Evolutionary conservation across 2,329 filamentous ascomycete species (phyloP), one percentile per base, ranked within the genome.

Genomic region (Bimuria novae-zelandiae): DNA sequence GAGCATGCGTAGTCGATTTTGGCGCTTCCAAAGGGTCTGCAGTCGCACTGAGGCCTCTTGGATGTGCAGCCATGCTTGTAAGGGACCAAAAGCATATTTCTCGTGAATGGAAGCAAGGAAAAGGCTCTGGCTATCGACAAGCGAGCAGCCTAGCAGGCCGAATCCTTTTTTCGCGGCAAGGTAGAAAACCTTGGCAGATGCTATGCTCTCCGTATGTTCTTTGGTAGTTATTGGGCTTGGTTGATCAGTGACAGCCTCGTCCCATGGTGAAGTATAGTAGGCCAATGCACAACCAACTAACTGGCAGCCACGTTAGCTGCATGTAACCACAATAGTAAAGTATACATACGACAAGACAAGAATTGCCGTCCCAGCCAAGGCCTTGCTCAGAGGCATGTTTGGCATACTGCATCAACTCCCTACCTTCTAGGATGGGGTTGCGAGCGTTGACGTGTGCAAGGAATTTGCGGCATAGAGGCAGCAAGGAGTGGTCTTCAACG

Each of bases 81-180:
- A 17, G 5, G 42, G 46, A 23, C 45, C 41, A 25, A 54, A 37
- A 2, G 27, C 33, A 29, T 54, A 51, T 17, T 43, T 54, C 22
- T 54, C 52, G 25, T 50, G 50, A 25, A 54, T 33, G 1, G 46
- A 50, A 1, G 41, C 46, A 37, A 54, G 50, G 19, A 51, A 54
- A 7, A 54, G 30, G 25, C 46, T 50, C 16, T 54, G 46, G 32
- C 46, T 50, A 21, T 54, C 46, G 4, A 47, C 25, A 16, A 54
- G n/a, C 16, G 40, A 43, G 14, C 21, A 36, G 1, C 29, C 40
- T 12, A 54, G 33, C 7, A 50, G 19, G 0, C 52, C 46, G 17
- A 51, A 22, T 17, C 52, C 46, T 17, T 54, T 54, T 25, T 51
- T 40, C 3, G 46, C 46, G 7, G 52, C 52, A 5, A 49, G 7